These are phyloP conservation scores for Puccinellia tenuiflora DNA, from an alignment of 176 grass and related monocot genomes.

Conservation along the genomic window DNA sequence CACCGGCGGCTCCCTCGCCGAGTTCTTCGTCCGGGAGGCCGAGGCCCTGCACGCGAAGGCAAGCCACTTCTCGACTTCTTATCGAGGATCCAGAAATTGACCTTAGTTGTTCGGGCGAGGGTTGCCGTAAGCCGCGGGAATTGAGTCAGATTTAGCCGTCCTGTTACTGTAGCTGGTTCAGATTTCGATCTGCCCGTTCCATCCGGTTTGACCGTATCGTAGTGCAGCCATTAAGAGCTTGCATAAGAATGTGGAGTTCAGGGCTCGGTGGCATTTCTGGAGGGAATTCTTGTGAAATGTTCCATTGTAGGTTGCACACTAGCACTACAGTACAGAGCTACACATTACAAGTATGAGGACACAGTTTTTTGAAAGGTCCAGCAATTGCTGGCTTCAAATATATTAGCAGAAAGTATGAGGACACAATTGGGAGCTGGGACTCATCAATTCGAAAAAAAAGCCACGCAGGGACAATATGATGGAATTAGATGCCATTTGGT, in stretches of 20 bases:
- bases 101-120: background rate
- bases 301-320: background rate
- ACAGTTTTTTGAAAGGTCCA: too few relatives aligned
- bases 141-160: background rate
- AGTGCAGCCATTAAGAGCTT: background rate
- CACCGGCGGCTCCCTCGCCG: conserved; percentile 43
- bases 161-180: background rate
- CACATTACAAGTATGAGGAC: too few relatives aligned
- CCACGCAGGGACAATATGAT: too few relatives aligned
- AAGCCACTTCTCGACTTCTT: background rate
- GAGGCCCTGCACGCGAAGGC: conserved; percentile 73
- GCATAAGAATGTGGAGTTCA: background rate
- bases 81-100: background rate
- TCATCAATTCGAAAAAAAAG: too few relatives aligned
- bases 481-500: too few relatives aligned
- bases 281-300: background rate
- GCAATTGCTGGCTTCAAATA: too few relatives aligned
- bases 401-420: too few relatives aligned
- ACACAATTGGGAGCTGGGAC: too few relatives aligned
- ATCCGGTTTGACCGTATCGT: background rate
- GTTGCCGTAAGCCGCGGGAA: background rate
- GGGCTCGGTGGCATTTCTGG: background rate
- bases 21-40: conserved; percentile 58
- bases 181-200: background rate
- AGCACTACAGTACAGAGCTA: background rate